Percentiles rank a stretch among this genome's conserved stretches.
Conservation (phyloP, 345 rosid species). For the Sisymbrium altissimum region DNA sequence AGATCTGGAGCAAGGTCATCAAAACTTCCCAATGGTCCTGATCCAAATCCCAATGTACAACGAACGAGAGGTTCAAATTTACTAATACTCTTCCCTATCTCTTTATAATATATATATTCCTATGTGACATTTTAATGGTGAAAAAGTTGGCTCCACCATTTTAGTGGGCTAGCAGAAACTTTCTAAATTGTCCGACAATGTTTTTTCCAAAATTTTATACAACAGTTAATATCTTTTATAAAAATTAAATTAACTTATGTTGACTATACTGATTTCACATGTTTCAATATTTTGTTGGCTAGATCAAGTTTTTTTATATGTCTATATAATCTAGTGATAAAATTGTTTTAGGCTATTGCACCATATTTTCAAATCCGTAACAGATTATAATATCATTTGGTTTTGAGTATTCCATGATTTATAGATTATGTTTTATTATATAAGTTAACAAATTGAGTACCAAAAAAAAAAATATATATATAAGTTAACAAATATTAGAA, state of each 20-base stretch:
- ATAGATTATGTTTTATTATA: not conserved
- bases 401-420: not conserved
- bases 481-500: not conserved
- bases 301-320: not conserved
- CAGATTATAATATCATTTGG: not conserved
- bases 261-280: not conserved
- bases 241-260: not conserved
- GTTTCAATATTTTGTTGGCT: not conserved
- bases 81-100: not conserved
- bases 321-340: not conserved
- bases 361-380: not conserved
- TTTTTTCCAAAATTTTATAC: not conserved
- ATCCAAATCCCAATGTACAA: conserved; percentile 29
- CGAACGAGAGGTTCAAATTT: conserved; percentile 11
- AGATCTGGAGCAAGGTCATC: conserved; percentile 43
- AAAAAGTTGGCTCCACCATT: not conserved
- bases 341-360: not conserved
- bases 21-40: conserved; percentile 27
- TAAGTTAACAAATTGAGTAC: not conserved
- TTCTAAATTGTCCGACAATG: not conserved
- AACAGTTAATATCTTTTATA: not conserved
- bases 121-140: not conserved
- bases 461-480: too few relatives aligned
- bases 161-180: not conserved
- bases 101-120: not conserved